Base-by-base conservation (phyloP, 2,329 filamentous ascomycete species). In the Trichoderma atrobrunneum region DNA sequence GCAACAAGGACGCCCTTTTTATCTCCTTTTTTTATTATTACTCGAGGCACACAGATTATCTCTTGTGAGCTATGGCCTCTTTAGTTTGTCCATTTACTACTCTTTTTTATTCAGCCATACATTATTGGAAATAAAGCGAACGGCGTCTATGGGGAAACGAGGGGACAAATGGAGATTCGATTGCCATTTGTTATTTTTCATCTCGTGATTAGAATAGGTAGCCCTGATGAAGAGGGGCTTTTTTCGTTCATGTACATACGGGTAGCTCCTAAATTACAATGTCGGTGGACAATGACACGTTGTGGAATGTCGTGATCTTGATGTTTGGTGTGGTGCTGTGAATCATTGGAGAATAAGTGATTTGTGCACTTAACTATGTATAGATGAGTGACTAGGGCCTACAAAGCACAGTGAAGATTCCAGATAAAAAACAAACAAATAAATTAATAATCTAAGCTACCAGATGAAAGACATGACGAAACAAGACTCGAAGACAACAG, bases 71-170 rank as follows among this genome's bases (percentile, higher is more conserved):
- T 32, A 34, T 21, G 18, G 26, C 54, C 24, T 43, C 57, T 16
- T 14, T 18, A 36, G 57, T 54, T 54, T 54, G 51, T 43, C 34
- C 43, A 36, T 59, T 43, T 43, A 24, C 30, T 39, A 57, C 32
- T 28, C 3, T 51, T 30, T 43, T 32, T 26, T 24, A 32, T 30
- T 10, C 18, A 28, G 11, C 39, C 57, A 54, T 36, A 69, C 24
- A 69, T 69, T 43, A n/a, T 61, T 61, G 67, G 36, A 54, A 62
- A 70, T 61, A 70, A n/a, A 70, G 67, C 67, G 67, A 70, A 70
- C 43, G 67, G 67, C 57, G 67, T 32, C 36, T 21, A 62, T 21
- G 67, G 67, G 28, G 34, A 18, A 26, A 62, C n/a, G 30, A 51
- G 21, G 64, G 63, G 64, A 67, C n/a, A 30, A 24, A 32, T 67